Evolutionary conservation across 2,329 filamentous ascomycete genomes (phyloP).

Genomic region (Mollisiaceae sp.): DNA sequence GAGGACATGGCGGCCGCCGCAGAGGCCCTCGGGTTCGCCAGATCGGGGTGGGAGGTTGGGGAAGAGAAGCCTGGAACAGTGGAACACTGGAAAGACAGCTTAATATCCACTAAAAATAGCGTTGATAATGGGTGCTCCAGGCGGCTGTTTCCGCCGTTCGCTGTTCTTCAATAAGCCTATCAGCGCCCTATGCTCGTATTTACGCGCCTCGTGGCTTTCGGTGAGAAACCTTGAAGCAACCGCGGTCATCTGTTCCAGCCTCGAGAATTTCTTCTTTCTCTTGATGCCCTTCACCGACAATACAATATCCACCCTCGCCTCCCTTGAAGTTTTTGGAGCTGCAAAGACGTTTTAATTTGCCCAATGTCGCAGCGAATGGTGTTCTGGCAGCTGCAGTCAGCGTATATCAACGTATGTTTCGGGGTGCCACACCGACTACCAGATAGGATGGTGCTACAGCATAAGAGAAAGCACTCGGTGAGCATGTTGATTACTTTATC

Average conservation of each 20-base stretch:
- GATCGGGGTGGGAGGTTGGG: slow-evolving; percentile 1
- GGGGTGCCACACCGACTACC: not conserved
- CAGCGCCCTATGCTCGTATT: not conserved
- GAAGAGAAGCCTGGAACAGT: not conserved
- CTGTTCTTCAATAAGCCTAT: not conserved
- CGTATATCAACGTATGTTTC: not conserved
- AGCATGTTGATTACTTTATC: not conserved
- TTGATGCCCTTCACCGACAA: not conserved
- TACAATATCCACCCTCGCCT: not conserved
- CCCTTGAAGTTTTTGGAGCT: not conserved
- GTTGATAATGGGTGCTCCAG: not conserved
- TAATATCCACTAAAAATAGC: not conserved
- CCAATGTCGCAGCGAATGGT: not conserved
- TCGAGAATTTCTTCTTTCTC: not conserved
- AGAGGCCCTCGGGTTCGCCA: not conserved
- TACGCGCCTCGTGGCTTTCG: not conserved
- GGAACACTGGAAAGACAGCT: no score
- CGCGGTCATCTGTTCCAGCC: not conserved
- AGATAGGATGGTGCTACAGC: not conserved
- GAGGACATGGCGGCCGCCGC: not conserved
- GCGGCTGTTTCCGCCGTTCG: not conserved
- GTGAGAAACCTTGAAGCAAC: not conserved
- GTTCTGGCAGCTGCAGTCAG: slow-evolving; percentile 6
- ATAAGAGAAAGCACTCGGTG: not conserved
- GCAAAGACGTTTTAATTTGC: not conserved